Evolutionary conservation across 305 asterid genomes (phyloP).

Genomic region (Fraxinus baroniana): DNA sequence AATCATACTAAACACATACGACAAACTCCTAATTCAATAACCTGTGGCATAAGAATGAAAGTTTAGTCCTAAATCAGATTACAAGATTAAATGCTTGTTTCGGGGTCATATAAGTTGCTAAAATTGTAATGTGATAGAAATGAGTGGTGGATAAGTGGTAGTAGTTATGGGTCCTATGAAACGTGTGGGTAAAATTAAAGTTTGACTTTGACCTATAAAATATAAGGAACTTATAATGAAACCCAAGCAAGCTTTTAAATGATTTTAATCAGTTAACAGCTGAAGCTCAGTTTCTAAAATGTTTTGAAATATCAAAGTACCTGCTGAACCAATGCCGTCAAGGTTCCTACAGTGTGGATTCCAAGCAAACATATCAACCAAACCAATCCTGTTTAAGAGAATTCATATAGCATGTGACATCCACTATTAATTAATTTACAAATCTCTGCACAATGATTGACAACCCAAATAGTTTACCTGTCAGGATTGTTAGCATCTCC

Average conservation of each 20-base stretch:
- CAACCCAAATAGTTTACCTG: constrained; percentile 35
- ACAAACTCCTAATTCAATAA: neutral
- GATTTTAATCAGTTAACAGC: neutral
- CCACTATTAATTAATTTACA: neutral
- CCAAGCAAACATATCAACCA: constrained; percentile 78
- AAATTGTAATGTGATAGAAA: no score
- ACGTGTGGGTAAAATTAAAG: neutral
- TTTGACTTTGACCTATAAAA: neutral
- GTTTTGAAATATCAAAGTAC: constrained; percentile 32
- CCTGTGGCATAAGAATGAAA: neutral
- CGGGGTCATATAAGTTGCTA: neutral
- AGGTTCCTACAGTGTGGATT: constrained; percentile 65
- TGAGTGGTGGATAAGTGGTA: neutral
- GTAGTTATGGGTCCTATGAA: neutral
- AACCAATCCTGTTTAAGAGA: constrained; percentile 45
- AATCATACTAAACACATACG: neutral
- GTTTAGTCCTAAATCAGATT: neutral
- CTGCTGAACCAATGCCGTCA: constrained; percentile 57
- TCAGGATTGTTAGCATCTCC: constrained; percentile 49
- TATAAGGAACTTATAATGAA: neutral
- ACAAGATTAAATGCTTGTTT: neutral
- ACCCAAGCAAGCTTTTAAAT: neutral
- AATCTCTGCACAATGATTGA: neutral
- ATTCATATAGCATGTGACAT: neutral
- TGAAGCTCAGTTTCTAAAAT: neutral